Base-by-base conservation (phyloP, 768 basidiomycete species). In the Glaciozyma antarctica region DNA sequence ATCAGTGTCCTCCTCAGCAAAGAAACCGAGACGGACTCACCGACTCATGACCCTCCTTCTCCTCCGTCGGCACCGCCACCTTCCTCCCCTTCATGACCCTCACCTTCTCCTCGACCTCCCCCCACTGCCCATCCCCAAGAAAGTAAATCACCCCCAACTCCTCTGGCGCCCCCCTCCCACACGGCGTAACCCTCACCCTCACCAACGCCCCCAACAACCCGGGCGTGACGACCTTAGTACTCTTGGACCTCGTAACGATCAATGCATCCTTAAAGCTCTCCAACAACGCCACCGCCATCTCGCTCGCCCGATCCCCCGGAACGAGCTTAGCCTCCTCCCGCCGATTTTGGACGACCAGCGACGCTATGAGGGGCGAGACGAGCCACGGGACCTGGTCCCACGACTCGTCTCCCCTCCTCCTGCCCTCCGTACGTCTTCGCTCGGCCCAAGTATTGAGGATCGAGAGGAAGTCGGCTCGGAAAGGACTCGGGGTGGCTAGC, bases 111-210 rank as follows among this genome's bases (percentile, higher is more conserved):
- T 78, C 75, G 82, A 84, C 85, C 65, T 77, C 75, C 67, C 74
- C 76, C 19, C 79, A 80, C 68, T 86, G 81, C 3, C 78, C 80
- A 63, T 85, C 83, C 6, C 81, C 77, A 32, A 90, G 75, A 24
- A 75, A 75, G 74, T 90, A 90, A 22, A 95, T 82, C 26, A 83
- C 77, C 2, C 87, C 88, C 71, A 90, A 76, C 72, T 91, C 87
- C 8, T 83, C 81, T 0, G 88, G 89, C 21, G 81, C 79, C 5
- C 94, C 93, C 22, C 88, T 79, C 28, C 80, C 81, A 32, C 81
- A 80, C 75, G 87, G 82, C 17, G 77, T 79, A 32, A 91, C 66
- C 43, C 81, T 78, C 15, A 94, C 86, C 63, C 81, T 81, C 17
- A 94, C 79, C 41, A 94, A 75, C 12, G 88, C 88, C 3, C 81